Conservation (phyloP, 1,284 basidiomycete species). For the Leccinum subatratum region DNA sequence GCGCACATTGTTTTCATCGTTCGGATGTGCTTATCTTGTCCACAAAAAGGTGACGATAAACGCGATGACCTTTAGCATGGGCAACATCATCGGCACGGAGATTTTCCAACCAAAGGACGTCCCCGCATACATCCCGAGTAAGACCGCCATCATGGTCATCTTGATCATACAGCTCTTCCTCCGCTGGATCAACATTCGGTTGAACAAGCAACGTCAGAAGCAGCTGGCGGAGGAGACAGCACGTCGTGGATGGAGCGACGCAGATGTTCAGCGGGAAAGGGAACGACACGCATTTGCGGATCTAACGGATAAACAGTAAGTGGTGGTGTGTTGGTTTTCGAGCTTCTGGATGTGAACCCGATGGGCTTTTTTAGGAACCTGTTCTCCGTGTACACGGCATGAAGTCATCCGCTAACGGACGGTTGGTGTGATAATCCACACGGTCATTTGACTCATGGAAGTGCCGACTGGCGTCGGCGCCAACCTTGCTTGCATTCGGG, state of each 20-base stretch:
- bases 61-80: constrained; percentile 30
- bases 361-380: constrained; percentile 1
- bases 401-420: background rate
- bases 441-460: background rate
- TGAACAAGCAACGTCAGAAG: constrained; percentile 22
- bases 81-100: constrained; percentile 33
- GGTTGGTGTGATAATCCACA: constrained; percentile 3
- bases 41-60: constrained; percentile 31
- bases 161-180: constrained; percentile 27
- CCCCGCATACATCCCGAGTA: constrained; percentile 34
- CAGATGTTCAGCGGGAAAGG: constrained; percentile 31
- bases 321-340: constrained; percentile 3
- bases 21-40: background rate
- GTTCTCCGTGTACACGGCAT: too few relatives aligned
- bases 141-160: constrained; percentile 31
- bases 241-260: constrained; percentile 30
- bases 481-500: too few relatives aligned
- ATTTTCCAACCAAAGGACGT: constrained; percentile 34
- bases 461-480: too few relatives aligned
- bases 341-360: constrained; percentile 3
- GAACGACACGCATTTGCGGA: constrained; percentile 36
- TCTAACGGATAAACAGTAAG: constrained; percentile 32
- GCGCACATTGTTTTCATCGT: background rate
- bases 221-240: constrained; percentile 19
- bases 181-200: constrained; percentile 24